Evolutionary conservation across 768 basidiomycete species (phyloP), one percentile per base, ranked within the genome.

Genomic region (Boletus vinaceobasis): DNA sequence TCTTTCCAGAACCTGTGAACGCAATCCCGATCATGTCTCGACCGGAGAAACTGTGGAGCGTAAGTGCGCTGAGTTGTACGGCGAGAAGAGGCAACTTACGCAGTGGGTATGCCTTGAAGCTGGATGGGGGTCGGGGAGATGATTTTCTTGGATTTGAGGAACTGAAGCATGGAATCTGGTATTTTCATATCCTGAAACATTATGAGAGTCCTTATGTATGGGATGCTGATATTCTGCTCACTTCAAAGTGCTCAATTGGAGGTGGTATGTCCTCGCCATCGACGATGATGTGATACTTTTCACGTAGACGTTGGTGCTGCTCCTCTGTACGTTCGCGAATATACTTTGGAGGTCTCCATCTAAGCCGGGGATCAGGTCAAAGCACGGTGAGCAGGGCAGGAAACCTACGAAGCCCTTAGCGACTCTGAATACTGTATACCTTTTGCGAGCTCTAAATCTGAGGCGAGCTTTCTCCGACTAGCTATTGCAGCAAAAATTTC

Each of bases 11-110:
- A 37, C 97, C 97, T 26, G 97, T 99, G 74, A 98, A 98, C 4
- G 97, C 97, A 60, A 99, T 98, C 19, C 97, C 97, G 59, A 98
- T 99, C 75, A 98, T 88, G 70, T 99, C 97, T 58, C 97, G 85
- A 37, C 97, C 97, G 48, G 93, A 76, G 70, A 98, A 98, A 33
- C 93, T 94, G 66, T 29, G 37, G 55, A 54, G 31, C 42, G 21
- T 58, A 37, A 65, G 57, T 56, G 38, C 43, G 48, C 32, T 32
- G 13, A 33, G 23, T 37, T 0, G 37, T 37, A 17, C 19, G 43
- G 52, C 21, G 48, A 35, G 44, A 13, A 15, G 60, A 35, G 65
- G 29, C 42, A 17, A 65, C 90, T 63, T 74, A 94, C 90, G 93
- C 97, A 48, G 90, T 89, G 3, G 97, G 95, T 53, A 99, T 87